Base-by-base conservation (phyloP, 2,329 filamentous ascomycete species). In the Penicillium crustosum region DNA sequence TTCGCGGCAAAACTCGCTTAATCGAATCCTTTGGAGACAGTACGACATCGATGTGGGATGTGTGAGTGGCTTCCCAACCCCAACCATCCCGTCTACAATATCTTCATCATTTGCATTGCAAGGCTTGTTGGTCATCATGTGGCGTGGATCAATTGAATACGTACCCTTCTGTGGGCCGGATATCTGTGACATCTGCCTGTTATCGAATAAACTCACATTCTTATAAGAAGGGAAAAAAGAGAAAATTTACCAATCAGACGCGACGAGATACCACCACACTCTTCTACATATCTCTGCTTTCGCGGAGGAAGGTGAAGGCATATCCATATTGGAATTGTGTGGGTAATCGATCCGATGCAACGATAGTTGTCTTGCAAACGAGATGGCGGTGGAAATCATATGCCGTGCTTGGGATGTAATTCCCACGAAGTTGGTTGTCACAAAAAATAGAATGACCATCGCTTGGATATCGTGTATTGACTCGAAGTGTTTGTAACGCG, bases 221-320 rank as follows among this genome's bases (percentile, higher is more conserved):
- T 10, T 13, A 2, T 17, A 23, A 47, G 13, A 23, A 33, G 6
- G 3, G 10, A n/a, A n/a, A 17, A 3, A 3, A 15, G 17, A 58
- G 12, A 12, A 45, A 7, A 50, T 64, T 49, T 63, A 73, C 74
- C 74, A 78, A 52, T 78, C 75, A 38, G 69, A 70, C 10, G 69
- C 63, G 23, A 66, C 69, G 8, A 78, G 57, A 63, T 78, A 75
- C 75, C 75, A 78, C 76, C 75, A 78, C 3, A 76, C 61, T n/a
- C 76, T 70, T 33, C 77, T 60, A 27, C 70, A 69, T 3, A 73
- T 68, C 48, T 78, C 77, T 8, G 70, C 61, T n/a, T 64, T 61
- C 7, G 73, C 58, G 17, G 68, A 63, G 33, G 70, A 59, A 17
- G 66, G 55, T 48, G 64, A 39, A 59, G 66, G 53, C 9, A 60